phyloP scores from a whole-genome alignment of 345 rosid genomes.

The Arabis alpina region DNA sequence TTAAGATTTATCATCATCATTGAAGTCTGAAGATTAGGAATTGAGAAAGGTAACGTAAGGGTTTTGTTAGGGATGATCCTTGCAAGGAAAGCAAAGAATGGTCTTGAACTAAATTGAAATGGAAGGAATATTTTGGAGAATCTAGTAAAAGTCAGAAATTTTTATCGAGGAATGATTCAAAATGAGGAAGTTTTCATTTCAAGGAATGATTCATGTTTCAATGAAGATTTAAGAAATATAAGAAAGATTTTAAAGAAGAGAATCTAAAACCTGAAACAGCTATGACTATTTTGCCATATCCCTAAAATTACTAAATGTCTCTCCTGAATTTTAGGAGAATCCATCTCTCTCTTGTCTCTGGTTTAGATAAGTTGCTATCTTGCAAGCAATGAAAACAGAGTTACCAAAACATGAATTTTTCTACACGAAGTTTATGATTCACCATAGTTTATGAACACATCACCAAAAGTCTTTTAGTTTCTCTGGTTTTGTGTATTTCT shows the following conservation, averaged over 20 bases:
- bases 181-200: neutral
- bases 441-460: no score
- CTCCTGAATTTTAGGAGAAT: slow-evolving; percentile 35
- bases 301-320: slow-evolving; percentile 20
- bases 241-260: slow-evolving; percentile 4
- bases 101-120: slow-evolving; percentile 37
- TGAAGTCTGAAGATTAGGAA: slow-evolving; percentile 2
- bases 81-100: slow-evolving; percentile 38
- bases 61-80: slow-evolving; percentile 21
- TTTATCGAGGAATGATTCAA: neutral
- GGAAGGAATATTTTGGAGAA: slow-evolving; percentile 43
- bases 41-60: neutral
- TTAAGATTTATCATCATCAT: neutral
- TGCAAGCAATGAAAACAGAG: slow-evolving; percentile 18
- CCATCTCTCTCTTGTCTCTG: neutral
- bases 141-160: slow-evolving; percentile 7
- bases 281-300: slow-evolving; percentile 29
- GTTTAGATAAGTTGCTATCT: slow-evolving; percentile 8
- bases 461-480: no score
- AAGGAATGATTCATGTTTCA: neutral
- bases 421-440: no score
- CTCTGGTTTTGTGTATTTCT: no score
- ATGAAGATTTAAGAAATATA: slow-evolving; percentile 21
- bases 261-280: slow-evolving; percentile 26
- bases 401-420: neutral